These are phyloP conservation scores for Tieghemostelium lacteum DNA, from an alignment of 78 protist species.

Conservation along the genomic window DNA sequence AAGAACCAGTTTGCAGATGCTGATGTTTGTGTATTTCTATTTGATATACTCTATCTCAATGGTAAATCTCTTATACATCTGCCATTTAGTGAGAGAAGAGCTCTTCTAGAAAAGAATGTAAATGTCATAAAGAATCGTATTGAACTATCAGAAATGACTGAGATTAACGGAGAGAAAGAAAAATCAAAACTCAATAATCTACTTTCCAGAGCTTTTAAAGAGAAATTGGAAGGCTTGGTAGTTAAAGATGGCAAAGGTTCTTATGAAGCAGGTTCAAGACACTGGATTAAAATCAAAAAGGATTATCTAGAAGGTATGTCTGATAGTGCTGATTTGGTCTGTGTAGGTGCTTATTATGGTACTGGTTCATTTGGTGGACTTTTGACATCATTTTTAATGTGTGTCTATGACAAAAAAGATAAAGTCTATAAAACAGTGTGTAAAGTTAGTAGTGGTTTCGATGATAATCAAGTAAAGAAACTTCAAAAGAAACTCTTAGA, in stretches of 20 bases:
- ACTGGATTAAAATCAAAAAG: conserved; percentile 93
- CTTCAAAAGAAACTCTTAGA: conserved; percentile 41
- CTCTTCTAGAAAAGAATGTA: conserved; percentile 69
- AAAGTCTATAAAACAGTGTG: conserved; percentile 85
- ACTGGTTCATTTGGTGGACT: conserved; percentile 83
- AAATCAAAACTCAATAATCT: conserved; percentile 13
- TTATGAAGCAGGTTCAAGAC: conserved; percentile 90
- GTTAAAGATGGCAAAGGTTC: conserved; percentile 76
- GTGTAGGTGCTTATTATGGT: conserved; percentile 91
- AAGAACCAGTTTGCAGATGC: conserved; percentile 83
- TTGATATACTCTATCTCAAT: conserved; percentile 89
- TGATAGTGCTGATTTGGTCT: conserved; percentile 91
- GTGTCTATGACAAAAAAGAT: conserved; percentile 47
- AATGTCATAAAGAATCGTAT: conserved; percentile 33
- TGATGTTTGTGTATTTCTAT: conserved; percentile 81
- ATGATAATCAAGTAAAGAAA: conserved; percentile 63
- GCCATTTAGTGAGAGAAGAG: conserved; percentile 83
- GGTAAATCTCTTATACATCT: conserved; percentile 81
- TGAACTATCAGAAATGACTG: conserved; percentile 70
- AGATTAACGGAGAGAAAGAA: conserved; percentile 3
- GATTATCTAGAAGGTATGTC: conserved; percentile 92
- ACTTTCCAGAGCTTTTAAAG: conserved; percentile 54
- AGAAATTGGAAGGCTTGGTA: conserved; percentile 91
- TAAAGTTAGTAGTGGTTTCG: conserved; percentile 79
- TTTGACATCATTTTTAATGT: conserved; percentile 84